Base-by-base conservation (phyloP, 2,329 filamentous ascomycete genomes). In the Ascochyta lentis region DNA sequence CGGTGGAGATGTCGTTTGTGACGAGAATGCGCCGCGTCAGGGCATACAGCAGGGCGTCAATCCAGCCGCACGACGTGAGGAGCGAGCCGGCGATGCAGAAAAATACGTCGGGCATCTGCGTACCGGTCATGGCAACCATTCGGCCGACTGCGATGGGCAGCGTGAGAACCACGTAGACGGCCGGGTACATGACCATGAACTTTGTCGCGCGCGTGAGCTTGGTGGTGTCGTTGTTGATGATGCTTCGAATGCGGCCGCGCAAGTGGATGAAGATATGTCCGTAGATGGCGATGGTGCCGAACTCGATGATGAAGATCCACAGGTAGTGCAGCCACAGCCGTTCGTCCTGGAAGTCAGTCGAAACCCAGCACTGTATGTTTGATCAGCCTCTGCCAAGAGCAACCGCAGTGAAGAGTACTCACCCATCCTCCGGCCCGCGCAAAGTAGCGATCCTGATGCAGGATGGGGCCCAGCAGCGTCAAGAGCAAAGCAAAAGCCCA, bases 81-180 rank as follows among this genome's bases (percentile, higher is more conserved):
- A 88, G 81, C 1, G 80, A 78, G 1, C 85, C 86, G 0, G 86
- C 83, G 10, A 86, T 79, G 66, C 81, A 83, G 68, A 86, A 87
- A 67, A 84, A 87, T 0, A 70, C 74, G 0, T 85, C 76, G 0
- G 83, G 79, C 3, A 86, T 78, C 4, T 23, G 6, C 4, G 61
- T 61, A 6, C 73, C 73, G 1, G 68, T 71, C 74, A 77, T 77
- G 19, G 70, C 64, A 13, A 71, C 66, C 74, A 77, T 77, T 33
- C 74, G 70, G 6, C 73, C 74, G 6, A 75, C 64, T 7, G 87
- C 86, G 1, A 91, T 78, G 0, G 88, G 88, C 0, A 87, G 79
- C 0, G 87, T 90, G 60, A 88, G 86, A 16, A 88, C 54, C 2
- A 89, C 80, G 69, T 90, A 90, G 56, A 88, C 86, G 58, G 86